Conservation (phyloP, 2,329 filamentous ascomycete genomes). For the Cadophora luteo-olivacea region DNA sequence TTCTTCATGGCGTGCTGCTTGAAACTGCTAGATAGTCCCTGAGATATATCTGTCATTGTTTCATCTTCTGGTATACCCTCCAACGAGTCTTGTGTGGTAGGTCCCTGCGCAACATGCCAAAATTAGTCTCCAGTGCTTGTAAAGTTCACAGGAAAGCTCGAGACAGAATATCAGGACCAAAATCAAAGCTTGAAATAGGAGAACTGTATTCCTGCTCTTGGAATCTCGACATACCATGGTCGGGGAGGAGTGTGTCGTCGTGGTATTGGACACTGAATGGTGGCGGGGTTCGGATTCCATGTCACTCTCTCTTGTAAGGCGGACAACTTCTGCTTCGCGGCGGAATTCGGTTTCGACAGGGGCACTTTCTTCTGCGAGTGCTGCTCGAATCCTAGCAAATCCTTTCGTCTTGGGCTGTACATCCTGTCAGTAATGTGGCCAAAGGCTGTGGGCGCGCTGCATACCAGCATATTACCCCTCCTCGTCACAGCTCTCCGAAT, state of each 20-base stretch:
- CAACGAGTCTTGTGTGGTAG: slow-evolving; percentile 65
- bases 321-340: slow-evolving; percentile 93
- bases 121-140: not conserved
- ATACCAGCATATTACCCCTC: slow-evolving; percentile 85
- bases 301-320: slow-evolving; percentile 92
- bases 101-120: slow-evolving; percentile 43
- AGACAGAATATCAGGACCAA: not conserved
- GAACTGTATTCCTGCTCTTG: not conserved
- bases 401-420: slow-evolving; percentile 90
- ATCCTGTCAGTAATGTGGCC: slow-evolving; percentile 40
- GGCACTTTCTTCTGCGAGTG: slow-evolving; percentile 84
- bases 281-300: slow-evolving; percentile 61
- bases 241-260: slow-evolving; percentile 72
- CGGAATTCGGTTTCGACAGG: slow-evolving; percentile 89
- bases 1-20: slow-evolving; percentile 76
- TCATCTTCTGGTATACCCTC: slow-evolving; percentile 76
- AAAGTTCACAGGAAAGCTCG: not conserved
- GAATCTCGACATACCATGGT: slow-evolving; percentile 49
- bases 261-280: slow-evolving; percentile 54
- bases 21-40: slow-evolving; percentile 67
- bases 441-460: slow-evolving; percentile 44
- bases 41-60: slow-evolving; percentile 62
- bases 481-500: slow-evolving; percentile 84
- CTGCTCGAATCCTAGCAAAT: slow-evolving; percentile 91
- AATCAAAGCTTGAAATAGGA: not conserved